Base-by-base conservation (phyloP, 2,329 filamentous ascomycete genomes). In the Corniculantispora saksenae region DNA sequence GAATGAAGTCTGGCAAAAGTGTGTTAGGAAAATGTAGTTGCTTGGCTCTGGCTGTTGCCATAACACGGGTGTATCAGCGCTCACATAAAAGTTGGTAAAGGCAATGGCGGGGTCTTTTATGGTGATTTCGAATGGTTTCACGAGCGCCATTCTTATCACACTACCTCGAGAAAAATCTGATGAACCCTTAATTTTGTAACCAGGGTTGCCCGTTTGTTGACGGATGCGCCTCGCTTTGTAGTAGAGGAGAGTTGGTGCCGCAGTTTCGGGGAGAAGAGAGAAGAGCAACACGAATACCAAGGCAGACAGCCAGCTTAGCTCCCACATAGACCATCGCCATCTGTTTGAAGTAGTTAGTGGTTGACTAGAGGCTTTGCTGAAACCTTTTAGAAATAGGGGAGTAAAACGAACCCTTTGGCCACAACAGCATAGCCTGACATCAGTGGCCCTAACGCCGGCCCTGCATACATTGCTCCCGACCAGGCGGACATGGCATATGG, bases 261-360 rank as follows among this genome's bases (percentile, higher is more conserved):
- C 76, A 81, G 87, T 89, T 74, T 89, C 86, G 0, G 86, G 87
- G 12, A 89, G 79, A 63, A 84, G 79, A 64, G 85, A 69, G 67
- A 87, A 80, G 78, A 89, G 81, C 15, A 82, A 50, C 1, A 87
- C 56, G 29, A 47, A 48, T 17, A 43, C 27, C 4, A 48, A 45
- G 10, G 45, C 43, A 7, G 58, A 55, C 21, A 83, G 78, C 67
- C 82, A 79, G 77, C 64, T n/a, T 15, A 59, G 27, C 27, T 66
- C 65, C 45, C 81, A 83, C 40, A 80, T 73, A 0, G 80, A 76
- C 82, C 82, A 85, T 13, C 80, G 77, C 83, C 83, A 85, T 4
- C 70, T 71, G 66, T 7, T 12, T 48, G n/a, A 48, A 12, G 7
- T 8, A 48, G 45, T 19, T 21, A 21, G 45, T 48, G 45, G 6